Base-by-base conservation (phyloP, 2,329 filamentous ascomycete genomes). In the Myrmaecium sp. region DNA sequence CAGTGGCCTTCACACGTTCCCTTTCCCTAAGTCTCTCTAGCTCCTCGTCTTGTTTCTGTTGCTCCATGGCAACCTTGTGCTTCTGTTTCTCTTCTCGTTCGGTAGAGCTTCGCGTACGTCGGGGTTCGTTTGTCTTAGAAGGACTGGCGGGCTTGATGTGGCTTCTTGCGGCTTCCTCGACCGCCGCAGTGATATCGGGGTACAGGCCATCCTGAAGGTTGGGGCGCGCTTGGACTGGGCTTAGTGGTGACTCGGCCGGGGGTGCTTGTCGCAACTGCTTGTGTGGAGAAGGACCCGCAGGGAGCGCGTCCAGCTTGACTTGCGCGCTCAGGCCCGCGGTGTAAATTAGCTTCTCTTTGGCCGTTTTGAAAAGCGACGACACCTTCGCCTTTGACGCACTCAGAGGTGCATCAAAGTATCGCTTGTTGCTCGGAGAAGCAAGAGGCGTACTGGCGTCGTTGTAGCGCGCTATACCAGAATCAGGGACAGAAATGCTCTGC, bases 301-400 rank as follows among this genome's bases (percentile, higher is more conserved):
- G 58, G 5, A 64, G 53, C 16, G 57, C 57, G 34, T 73, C 68
- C 32, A 69, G 44, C 37, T 66, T 70, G 3, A 64, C 64, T 23
- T 69, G 63, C 23, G 66, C 66, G 34, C 66, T 68, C 8, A 63
- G 50, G 23, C 62, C 58, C 31, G 63, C 69, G 34, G 66, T 86
- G 38, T 78, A 91, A 11, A 76, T 81, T 35, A 94, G 74, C 25
- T 94, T 67, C 9, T 76, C 80, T 49, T 79, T 86, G 4, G 84
- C 89, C 29, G 75, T 79, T 52, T 83, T 84, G 40, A 94, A 61
- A 32, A 93, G 83, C 6, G 84, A 92, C 24, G 86, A 91, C 25
- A 95, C 62, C 47, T 83, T 91, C 43, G 79, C 81, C 56, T 93
- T 95, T 15, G 89, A 84, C 27, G 89, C 82, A 51, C 84, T 93